Percentiles rank a stretch among this genome's conserved stretches.
phyloP scores from a whole-genome alignment of 169 alveolate species.

The Plasmodium gonderi region DNA sequence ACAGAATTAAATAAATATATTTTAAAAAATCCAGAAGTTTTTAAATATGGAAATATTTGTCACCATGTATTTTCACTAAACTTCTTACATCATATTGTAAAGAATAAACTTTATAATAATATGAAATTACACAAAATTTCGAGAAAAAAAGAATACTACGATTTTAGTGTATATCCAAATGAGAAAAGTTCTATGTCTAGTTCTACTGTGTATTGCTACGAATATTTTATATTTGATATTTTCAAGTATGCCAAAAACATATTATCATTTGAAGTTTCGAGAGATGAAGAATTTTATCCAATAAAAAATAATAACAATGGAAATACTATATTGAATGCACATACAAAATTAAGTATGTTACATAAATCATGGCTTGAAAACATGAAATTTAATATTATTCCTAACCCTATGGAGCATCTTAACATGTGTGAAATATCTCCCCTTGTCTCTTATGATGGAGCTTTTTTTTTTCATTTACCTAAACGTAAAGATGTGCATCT shows the following conservation, averaged over 20 bases:
- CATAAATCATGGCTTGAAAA: slow-evolving; percentile 65
- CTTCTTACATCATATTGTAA: slow-evolving; percentile 75
- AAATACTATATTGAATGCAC: slow-evolving; percentile 17
- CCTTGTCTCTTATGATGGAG: slow-evolving; percentile 67
- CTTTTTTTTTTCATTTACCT: slow-evolving; percentile 61
- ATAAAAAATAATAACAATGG: slow-evolving; percentile 49
- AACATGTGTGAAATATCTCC: slow-evolving; percentile 71
- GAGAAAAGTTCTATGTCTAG: background rate
- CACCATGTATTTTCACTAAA: slow-evolving; percentile 80
- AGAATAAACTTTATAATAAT: slow-evolving; percentile 56
- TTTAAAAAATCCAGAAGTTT: slow-evolving; percentile 25
- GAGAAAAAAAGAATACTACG: slow-evolving; percentile 30
- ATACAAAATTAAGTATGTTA: slow-evolving; percentile 41
- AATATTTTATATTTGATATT: slow-evolving; percentile 82
- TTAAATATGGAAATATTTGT: slow-evolving; percentile 82
- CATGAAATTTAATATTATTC: slow-evolving; percentile 17
- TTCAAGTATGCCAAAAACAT: slow-evolving; percentile 77
- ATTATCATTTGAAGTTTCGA: slow-evolving; percentile 39
- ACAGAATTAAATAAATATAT: slow-evolving; percentile 42
- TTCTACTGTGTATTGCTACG: slow-evolving; percentile 78
- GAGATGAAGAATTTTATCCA: slow-evolving; percentile 53
- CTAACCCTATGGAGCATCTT: background rate
- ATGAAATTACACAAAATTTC: slow-evolving; percentile 79
- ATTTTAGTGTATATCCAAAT: background rate
- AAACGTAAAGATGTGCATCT: slow-evolving; percentile 26